These are phyloP conservation scores for Ustilago sp. DNA, from an alignment of 1,284 basidiomycete genomes.

Conservation along the genomic window DNA sequence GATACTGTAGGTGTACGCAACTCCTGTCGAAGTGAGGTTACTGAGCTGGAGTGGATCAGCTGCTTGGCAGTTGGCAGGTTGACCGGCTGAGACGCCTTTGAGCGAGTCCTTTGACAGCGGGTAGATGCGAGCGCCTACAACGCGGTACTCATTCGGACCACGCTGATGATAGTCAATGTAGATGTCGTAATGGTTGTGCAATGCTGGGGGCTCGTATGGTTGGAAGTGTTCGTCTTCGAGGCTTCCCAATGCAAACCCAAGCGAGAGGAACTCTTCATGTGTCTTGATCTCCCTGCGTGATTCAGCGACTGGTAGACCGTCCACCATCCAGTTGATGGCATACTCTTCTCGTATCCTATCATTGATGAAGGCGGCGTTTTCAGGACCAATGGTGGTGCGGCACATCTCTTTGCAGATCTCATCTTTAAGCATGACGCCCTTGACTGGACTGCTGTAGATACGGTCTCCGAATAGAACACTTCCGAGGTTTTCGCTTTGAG, in stretches of 20 bases:
- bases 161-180: conserved; percentile 68
- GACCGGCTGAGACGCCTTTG: conserved; percentile 19
- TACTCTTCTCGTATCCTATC: conserved; percentile 91
- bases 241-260: conserved; percentile 70
- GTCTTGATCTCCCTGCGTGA: conserved; percentile 66
- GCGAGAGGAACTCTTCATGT: conserved; percentile 74
- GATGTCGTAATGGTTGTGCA: conserved; percentile 68
- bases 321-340: conserved; percentile 92
- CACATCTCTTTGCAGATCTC: conserved; percentile 84
- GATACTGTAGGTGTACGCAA: conserved; percentile 90
- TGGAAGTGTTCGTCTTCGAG: conserved; percentile 69
- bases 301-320: conserved; percentile 87
- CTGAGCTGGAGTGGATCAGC: conserved; percentile 52
- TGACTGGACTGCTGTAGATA: conserved; percentile 89
- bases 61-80: conserved; percentile 51
- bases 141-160: conserved; percentile 60
- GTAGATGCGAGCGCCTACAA: conserved; percentile 66
- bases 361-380: conserved; percentile 89
- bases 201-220: conserved; percentile 58
- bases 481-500: conserved; percentile 88
- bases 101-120: conserved; percentile 59
- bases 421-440: conserved; percentile 81
- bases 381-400: conserved; percentile 75
- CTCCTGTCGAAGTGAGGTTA: conserved; percentile 76
- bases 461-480: conserved; percentile 95